These are phyloP conservation scores for Gossypium davidsonii DNA, from an alignment of 441 rosid genomes.

Conservation along the genomic window DNA sequence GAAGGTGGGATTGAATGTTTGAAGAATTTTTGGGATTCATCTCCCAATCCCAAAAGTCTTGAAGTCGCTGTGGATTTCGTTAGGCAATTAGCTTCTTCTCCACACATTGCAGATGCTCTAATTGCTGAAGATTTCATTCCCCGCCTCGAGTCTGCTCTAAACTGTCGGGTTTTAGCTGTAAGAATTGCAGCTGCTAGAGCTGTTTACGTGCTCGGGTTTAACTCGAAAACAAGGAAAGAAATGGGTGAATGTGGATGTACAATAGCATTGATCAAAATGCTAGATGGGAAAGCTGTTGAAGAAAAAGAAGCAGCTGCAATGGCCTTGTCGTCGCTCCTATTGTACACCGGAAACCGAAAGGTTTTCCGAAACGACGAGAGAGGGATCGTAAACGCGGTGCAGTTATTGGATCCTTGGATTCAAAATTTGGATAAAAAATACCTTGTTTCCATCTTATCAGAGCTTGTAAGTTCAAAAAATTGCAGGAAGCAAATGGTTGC, in stretches of 20 bases:
- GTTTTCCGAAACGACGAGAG: constrained; percentile 49
- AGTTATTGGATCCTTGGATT: constrained; percentile 54
- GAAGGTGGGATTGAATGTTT: constrained; percentile 68
- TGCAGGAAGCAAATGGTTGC: constrained; percentile 71
- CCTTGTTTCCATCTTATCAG: constrained; percentile 47
- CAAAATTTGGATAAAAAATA: constrained; percentile 54
- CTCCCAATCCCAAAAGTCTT: constrained; percentile 38
- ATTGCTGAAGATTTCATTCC: constrained; percentile 48
- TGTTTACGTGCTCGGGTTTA: constrained; percentile 41
- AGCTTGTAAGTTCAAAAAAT: constrained; percentile 53
- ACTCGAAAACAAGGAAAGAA: constrained; percentile 56
- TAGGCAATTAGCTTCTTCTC: constrained; percentile 38
- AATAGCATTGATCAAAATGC: constrained; percentile 52
- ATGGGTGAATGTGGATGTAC: constrained; percentile 62
- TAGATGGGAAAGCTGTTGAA: constrained; percentile 75
- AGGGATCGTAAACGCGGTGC: constrained; percentile 49
- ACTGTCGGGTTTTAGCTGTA: constrained; percentile 56
- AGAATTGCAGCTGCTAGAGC: constrained; percentile 71
- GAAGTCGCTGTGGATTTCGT: constrained; percentile 62
- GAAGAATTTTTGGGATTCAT: constrained; percentile 73
- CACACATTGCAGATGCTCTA: constrained; percentile 43
- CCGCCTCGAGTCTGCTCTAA: constrained; percentile 38
- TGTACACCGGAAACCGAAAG: constrained; percentile 44
- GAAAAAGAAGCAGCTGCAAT: constrained; percentile 83
- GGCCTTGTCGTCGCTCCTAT: constrained; percentile 49